phyloP scores from a whole-genome alignment of 306 rosid genomes.

The Adenanthera pavonina region DNA sequence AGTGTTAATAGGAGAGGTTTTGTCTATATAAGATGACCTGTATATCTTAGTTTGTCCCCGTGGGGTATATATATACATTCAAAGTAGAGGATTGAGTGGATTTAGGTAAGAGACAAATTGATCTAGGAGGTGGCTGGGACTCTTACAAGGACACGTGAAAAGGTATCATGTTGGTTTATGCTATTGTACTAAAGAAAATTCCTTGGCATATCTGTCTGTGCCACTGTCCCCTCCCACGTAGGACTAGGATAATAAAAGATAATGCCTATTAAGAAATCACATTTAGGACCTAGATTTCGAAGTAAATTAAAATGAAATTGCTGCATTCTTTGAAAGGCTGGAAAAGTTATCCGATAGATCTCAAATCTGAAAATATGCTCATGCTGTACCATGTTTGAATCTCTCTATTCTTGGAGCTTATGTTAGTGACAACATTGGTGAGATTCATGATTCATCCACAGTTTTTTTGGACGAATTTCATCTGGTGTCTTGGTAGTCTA shows the following conservation, averaged over 20 bases:
- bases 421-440: neutral
- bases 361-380: too few relatives aligned
- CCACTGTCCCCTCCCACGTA: neutral
- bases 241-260: neutral
- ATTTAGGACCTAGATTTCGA: neutral
- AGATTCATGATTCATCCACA: neutral
- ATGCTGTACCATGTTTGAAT: neutral
- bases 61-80: constrained; percentile 24
- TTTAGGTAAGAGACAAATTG: neutral
- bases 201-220: neutral
- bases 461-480: neutral
- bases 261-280: neutral
- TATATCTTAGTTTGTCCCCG: neutral
- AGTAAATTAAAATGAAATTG: neutral
- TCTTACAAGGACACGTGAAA: neutral
- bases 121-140: constrained; percentile 1
- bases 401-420: neutral
- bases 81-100: constrained; percentile 15
- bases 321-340: neutral
- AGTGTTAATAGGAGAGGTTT: neutral
- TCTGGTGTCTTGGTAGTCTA: neutral
- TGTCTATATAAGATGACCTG: neutral
- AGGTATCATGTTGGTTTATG: neutral
- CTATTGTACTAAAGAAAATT: neutral
- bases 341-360: neutral